phyloP scores from a whole-genome alignment of 2,329 filamentous ascomycete genomes.

The Scleromitrula shiraiana region DNA sequence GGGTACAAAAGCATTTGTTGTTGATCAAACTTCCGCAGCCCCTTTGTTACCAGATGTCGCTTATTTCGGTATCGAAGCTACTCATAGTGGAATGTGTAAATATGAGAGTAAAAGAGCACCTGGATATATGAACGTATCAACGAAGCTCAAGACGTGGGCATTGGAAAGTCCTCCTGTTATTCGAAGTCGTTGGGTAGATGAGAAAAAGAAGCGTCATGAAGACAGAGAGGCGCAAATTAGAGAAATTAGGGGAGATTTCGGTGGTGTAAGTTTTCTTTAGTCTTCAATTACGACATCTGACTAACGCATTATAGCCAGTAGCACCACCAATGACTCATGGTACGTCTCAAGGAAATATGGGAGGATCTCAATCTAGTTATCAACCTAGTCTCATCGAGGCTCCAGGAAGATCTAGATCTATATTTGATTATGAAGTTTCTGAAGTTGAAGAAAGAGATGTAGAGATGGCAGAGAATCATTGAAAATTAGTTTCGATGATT shows the following conservation, averaged over 20 bases:
- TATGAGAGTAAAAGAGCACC: conserved; percentile 56
- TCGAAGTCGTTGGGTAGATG: conserved; percentile 20
- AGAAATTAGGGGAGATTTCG: conserved; percentile 18
- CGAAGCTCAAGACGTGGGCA: conserved; percentile 25
- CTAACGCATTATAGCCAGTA: conserved; percentile 7
- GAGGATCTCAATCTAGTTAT: neutral
- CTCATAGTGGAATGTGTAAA: conserved; percentile 66
- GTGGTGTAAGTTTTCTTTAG: conserved; percentile 7
- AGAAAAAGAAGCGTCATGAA: conserved; percentile 20
- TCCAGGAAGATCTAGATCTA: conserved; percentile 8
- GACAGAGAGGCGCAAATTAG: conserved; percentile 20
- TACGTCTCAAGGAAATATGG: conserved; percentile 13
- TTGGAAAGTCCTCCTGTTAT: conserved; percentile 19
- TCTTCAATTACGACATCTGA: neutral
- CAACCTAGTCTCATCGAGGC: conserved; percentile 14
- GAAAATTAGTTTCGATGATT: neutral
- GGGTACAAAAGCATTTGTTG: conserved; percentile 54
- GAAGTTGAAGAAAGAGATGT: conserved; percentile 24
- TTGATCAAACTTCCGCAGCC: conserved; percentile 61
- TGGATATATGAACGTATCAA: conserved; percentile 41
- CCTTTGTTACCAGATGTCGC: conserved; percentile 62
- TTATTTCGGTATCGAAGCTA: conserved; percentile 67
- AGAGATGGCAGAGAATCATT: conserved; percentile 18
- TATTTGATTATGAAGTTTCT: conserved; percentile 20
- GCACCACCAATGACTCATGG: conserved; percentile 16